Conservation (phyloP, 83 land plant genomes). For the Picea mariana region DNA sequence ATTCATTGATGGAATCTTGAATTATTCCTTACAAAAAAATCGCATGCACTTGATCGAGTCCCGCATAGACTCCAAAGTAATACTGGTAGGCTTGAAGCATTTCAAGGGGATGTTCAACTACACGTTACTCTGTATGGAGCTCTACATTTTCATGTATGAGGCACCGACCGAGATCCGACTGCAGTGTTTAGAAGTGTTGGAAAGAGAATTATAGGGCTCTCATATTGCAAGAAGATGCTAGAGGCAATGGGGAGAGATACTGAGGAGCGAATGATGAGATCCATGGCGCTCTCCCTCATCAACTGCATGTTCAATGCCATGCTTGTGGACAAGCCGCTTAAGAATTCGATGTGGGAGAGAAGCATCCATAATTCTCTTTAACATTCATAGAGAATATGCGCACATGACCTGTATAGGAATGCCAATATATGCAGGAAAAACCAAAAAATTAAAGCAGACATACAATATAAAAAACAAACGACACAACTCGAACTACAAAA, state of each 20-base stretch:
- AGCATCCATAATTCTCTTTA: constrained; percentile 7
- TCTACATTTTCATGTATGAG: not conserved
- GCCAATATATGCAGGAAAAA: too few species aligned
- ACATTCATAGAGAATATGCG: constrained; percentile 29
- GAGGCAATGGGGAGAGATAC: not conserved
- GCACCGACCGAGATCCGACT: not conserved
- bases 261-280: constrained; percentile 11
- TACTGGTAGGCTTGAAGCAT: not conserved
- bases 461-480: too few species aligned
- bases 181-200: not conserved
- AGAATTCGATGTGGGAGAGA: not conserved
- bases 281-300: not conserved
- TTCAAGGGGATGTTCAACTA: constrained; percentile 1
- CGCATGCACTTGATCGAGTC: not conserved
- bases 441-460: too few species aligned
- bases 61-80: not conserved
- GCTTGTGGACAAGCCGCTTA: too few species aligned
- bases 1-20: constrained; percentile 33
- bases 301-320: not conserved
- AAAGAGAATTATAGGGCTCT: not conserved
- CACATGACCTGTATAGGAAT: too few species aligned
- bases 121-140: not conserved
- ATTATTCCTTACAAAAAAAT: constrained; percentile 29
- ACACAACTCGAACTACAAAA: too few species aligned
- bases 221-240: not conserved